A percentile compares a stretch with the other conserved stretches of the same genome.
Evolutionary conservation across 1,139 yeast genomes (phyloP).

Genomic region (Zygosaccharomyces sapae): DNA sequence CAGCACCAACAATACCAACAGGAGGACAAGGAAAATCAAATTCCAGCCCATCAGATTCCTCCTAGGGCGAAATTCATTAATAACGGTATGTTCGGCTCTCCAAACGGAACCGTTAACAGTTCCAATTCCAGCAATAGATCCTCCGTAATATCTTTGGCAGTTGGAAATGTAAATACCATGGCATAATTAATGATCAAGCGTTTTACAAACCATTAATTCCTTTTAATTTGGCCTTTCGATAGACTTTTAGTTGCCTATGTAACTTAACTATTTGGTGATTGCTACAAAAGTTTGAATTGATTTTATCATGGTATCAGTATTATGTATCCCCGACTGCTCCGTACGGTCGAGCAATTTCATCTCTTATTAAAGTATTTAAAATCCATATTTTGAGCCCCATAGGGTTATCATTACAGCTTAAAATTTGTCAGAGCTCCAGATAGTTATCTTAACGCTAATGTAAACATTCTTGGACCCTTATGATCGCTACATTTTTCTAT

Average conservation of each 20-base stretch:
- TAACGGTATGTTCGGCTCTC: constrained; percentile 20
- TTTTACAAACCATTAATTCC: neutral
- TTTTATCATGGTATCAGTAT: too few species aligned
- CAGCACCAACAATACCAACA: constrained; percentile 10
- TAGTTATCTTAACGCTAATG: neutral
- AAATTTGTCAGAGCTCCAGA: neutral
- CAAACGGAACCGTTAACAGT: constrained; percentile 20
- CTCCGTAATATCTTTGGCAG: constrained; percentile 23
- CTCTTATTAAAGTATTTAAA: too few species aligned
- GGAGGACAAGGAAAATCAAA: constrained; percentile 23
- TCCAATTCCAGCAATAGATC: constrained; percentile 24
- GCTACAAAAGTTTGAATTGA: too few species aligned
- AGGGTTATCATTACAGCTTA: too few species aligned
- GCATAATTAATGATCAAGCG: constrained; percentile 1
- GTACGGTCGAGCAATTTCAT: too few species aligned
- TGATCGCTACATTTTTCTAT: neutral
- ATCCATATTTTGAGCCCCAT: too few species aligned
- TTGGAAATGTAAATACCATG: constrained; percentile 20
- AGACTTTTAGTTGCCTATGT: neutral
- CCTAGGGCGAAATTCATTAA: constrained; percentile 25
- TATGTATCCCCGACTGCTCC: too few species aligned
- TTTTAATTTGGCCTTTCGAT: neutral
- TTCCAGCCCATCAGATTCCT: constrained; percentile 21
- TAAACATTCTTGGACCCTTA: neutral
- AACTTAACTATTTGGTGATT: neutral